Percentiles rank a stretch among this genome's conserved stretches.
Conservation (phyloP, 2,329 filamentous ascomycete genomes). For the Atkinsonella hypoxylon region DNA sequence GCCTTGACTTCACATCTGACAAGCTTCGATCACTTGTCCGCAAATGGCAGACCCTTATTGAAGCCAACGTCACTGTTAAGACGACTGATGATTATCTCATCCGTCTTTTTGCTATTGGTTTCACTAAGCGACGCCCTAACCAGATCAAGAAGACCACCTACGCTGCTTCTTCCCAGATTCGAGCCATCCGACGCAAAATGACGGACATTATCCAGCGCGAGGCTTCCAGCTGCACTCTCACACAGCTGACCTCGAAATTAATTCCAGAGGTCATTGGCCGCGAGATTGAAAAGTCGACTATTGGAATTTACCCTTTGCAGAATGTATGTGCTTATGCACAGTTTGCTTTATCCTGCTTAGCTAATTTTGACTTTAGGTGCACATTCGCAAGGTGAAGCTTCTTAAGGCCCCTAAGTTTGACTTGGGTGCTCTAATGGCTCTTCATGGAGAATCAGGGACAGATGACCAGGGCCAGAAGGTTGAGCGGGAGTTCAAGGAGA, state of each 20-base stretch:
- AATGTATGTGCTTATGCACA: slow-evolving; percentile 54
- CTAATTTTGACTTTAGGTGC: slow-evolving; percentile 51
- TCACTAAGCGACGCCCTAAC: slow-evolving; percentile 98
- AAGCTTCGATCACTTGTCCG: slow-evolving; percentile 98
- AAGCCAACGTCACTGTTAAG: slow-evolving; percentile 99
- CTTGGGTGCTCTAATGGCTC: slow-evolving; percentile 85
- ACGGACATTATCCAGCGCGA: slow-evolving; percentile 96
- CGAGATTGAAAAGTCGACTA: slow-evolving; percentile 98
- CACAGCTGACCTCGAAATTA: slow-evolving; percentile 95
- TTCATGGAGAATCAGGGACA: slow-evolving; percentile 93
- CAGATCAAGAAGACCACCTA: slow-evolving; percentile 99
- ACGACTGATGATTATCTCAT: slow-evolving; percentile 99
- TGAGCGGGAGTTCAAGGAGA: slow-evolving; percentile 99
- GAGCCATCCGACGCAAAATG: slow-evolving; percentile 99
- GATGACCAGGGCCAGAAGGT: slow-evolving; percentile 98
- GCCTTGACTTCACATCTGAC: slow-evolving; percentile 99
- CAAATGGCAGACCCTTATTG: slow-evolving; percentile 99
- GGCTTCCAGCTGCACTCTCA: slow-evolving; percentile 85
- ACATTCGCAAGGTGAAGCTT: slow-evolving; percentile 99
- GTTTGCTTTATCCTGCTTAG: not conserved
- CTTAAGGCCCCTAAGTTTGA: slow-evolving; percentile 99
- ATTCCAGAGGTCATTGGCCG: slow-evolving; percentile 99
- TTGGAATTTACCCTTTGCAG: slow-evolving; percentile 99
- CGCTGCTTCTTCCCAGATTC: slow-evolving; percentile 91
- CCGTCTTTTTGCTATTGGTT: slow-evolving; percentile 96